A percentile compares a stretch with the other conserved stretches of the same genome.
phyloP scores from a whole-genome alignment of 2,329 filamentous ascomycete species.

The Penicillium occitanis region DNA sequence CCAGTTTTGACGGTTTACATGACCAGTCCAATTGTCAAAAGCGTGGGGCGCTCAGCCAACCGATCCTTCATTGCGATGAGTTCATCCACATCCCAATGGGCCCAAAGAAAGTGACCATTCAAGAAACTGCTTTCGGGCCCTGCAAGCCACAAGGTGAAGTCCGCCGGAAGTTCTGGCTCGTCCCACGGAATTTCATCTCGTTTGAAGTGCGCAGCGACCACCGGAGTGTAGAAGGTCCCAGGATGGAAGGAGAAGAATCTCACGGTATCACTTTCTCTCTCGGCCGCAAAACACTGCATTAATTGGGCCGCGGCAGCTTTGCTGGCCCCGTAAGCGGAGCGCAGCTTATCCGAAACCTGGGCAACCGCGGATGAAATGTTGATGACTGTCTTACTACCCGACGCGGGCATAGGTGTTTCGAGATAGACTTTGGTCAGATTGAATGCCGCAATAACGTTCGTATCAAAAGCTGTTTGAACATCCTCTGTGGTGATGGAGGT shows the following conservation, averaged over 20 bases:
- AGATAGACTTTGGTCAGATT: neutral
- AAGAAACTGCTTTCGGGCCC: neutral
- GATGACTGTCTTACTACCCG: neutral
- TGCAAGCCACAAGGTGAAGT: neutral
- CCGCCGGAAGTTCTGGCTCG: neutral
- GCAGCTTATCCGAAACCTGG: neutral
- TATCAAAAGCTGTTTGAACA: neutral
- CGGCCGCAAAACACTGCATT: neutral
- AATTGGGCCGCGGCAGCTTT: neutral
- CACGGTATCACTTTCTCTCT: neutral
- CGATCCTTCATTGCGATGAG: neutral
- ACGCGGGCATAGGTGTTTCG: neutral
- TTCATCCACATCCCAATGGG: neutral
- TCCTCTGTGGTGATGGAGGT: neutral
- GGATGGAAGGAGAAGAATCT: neutral
- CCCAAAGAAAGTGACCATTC: neutral
- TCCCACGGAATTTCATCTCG: neutral
- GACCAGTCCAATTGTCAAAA: neutral
- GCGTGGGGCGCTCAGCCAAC: neutral
- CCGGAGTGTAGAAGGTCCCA: neutral
- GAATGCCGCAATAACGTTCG: neutral
- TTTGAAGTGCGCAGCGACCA: neutral
- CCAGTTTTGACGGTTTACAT: neutral
- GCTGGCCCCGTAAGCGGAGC: neutral
- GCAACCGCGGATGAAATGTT: neutral